Evolutionary conservation across 495 filamentous ascomycete genomes (phyloP), one percentile per base, ranked within the genome.

Genomic region (Bacidia rubella): DNA sequence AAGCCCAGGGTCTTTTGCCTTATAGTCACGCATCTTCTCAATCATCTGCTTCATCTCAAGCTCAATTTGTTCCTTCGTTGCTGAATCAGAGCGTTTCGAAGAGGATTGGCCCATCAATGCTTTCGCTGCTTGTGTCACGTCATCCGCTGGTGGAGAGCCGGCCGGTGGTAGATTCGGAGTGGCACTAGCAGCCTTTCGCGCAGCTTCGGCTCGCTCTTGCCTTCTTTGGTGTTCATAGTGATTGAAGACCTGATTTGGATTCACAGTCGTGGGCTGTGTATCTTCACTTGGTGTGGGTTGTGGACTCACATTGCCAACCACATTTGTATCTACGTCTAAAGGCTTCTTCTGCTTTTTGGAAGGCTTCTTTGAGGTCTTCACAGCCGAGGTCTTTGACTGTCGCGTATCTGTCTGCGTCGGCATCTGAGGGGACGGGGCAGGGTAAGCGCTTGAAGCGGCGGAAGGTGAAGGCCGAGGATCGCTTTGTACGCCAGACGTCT

Each of bases 41-140:
- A 68, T 55, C 66, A 68, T 66, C 44, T 40, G 41, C 48, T 59
- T 68, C 66, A 68, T 66, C 39, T 67, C 62, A 25, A 55, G 24
- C 22, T 59, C 65, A 49, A 67, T 67, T 29, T 65, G 51, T 11
- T 53, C 50, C 40, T 56, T 57, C 49, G 40, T 60, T 7, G 47
- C 41, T 15, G 54, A 24, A n/a, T 52, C 47, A 11, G 15, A 12
- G 29, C 41, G 24, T n/a, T 9, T 27, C 12, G 12, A 35, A 11
- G 25, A n/a, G 22, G 25, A 35, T 32, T 50, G 47, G 4, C 29
- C n/a, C 25, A 50, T 20, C 2, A 50, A 38, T 10, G 39, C 41
- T 38, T 53, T 24, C n/a, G 46, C 39, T 7, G 50, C 51, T 51
- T 54, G 20, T 21, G 49, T 24, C 11, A 38, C n/a, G 20, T 52